Conservation (phyloP, 208 protist genomes). For the Acanthamoeba triangularis region DNA sequence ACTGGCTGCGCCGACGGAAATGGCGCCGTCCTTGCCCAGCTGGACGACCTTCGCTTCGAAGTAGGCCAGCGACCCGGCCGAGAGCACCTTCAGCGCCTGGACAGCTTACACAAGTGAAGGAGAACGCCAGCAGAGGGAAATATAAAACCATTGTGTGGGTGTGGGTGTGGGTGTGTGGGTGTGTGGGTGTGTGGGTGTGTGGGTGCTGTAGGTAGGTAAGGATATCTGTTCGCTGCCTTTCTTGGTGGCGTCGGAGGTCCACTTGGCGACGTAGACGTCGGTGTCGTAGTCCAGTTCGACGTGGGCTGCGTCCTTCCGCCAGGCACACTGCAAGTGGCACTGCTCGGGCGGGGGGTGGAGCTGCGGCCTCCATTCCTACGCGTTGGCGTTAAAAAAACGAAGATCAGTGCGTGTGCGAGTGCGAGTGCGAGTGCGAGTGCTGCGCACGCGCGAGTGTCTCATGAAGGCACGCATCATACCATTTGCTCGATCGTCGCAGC, state of each 20-base stretch:
- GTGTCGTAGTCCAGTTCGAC: neutral
- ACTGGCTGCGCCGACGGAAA: constrained; percentile 21
- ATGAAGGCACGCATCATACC: neutral
- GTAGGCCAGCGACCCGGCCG: neutral
- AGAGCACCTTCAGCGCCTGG: neutral
- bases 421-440: too few relatives aligned
- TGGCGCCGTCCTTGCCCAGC: constrained; percentile 17
- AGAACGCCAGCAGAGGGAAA: neutral
- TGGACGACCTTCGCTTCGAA: constrained; percentile 50
- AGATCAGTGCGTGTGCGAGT: too few relatives aligned
- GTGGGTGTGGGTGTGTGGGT: neutral
- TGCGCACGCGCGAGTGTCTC: neutral
- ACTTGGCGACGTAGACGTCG: constrained; percentile 27
- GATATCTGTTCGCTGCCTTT: constrained; percentile 43
- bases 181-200: neutral
- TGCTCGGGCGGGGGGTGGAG: neutral
- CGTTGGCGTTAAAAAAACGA: neutral
- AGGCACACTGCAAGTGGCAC: neutral
- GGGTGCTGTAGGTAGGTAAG: neutral
- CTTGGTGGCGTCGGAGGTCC: neutral
- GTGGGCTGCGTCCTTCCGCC: neutral
- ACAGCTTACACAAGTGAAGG: constrained; percentile 1
- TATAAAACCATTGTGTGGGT: neutral
- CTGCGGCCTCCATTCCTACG: neutral
- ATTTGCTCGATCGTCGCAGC: neutral